phyloP scores from a whole-genome alignment of 331 rosid genomes.

The Quercus phellos region DNA sequence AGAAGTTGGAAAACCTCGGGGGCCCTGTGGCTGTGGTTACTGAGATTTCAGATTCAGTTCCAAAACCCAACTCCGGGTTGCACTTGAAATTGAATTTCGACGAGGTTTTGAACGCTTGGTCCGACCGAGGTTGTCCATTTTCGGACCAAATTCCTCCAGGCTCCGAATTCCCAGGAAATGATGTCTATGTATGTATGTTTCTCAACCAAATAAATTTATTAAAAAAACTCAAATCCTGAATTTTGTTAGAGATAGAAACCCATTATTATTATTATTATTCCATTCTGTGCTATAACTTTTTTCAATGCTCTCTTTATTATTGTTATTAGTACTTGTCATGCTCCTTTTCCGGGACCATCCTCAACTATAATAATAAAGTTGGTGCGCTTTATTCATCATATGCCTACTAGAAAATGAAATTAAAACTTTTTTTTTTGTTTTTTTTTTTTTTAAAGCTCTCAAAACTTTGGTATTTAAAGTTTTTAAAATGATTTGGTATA shows the following conservation, averaged over 20 bases:
- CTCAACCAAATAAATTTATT: too few relatives aligned
- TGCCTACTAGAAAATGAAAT: neutral
- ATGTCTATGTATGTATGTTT: constrained; percentile 53
- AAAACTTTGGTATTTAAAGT: too few relatives aligned
- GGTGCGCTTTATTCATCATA: too few relatives aligned
- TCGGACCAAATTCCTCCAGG: constrained; percentile 47
- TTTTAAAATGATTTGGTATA: neutral
- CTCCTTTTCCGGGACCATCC: neutral
- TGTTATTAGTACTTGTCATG: neutral
- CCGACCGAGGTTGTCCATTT: constrained; percentile 72
- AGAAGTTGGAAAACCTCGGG: constrained; percentile 32
- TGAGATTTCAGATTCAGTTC: constrained; percentile 3
- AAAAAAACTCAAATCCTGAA: neutral
- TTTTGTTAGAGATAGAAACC: too few relatives aligned
- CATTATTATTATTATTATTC: too few relatives aligned
- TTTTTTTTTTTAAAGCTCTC: neutral
- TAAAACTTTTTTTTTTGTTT: neutral
- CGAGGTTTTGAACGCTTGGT: constrained; percentile 69
- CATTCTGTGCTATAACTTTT: neutral
- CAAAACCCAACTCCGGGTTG: constrained; percentile 41
- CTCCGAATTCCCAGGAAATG: constrained; percentile 45
- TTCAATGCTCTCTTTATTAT: neutral
- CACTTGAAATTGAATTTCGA: constrained; percentile 76
- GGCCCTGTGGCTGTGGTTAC: constrained; percentile 42
- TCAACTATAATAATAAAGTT: neutral